Conservation (phyloP, 106 monocot species). For the Hemerocallis citrina region DNA sequence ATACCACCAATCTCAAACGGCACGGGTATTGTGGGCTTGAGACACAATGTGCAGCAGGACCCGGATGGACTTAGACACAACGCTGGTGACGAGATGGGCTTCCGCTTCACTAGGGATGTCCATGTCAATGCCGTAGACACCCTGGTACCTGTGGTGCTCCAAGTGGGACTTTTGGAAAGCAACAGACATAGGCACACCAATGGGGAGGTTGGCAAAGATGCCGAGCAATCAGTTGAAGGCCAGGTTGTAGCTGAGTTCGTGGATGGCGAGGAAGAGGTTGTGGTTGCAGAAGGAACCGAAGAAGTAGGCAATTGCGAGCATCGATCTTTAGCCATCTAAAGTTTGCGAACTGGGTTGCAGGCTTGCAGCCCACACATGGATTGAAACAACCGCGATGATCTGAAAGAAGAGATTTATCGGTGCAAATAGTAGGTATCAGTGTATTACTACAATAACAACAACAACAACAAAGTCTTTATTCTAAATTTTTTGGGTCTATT, state of each 20-base stretch:
- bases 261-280: slow-evolving; percentile 86
- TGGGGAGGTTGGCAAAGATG: slow-evolving; percentile 81
- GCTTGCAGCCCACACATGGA: slow-evolving; percentile 71
- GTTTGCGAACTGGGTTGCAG: slow-evolving; percentile 33
- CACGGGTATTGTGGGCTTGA: slow-evolving; percentile 70
- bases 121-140: slow-evolving; percentile 81
- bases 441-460: neutral
- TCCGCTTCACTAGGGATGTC: slow-evolving; percentile 56
- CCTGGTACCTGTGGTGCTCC: slow-evolving; percentile 82
- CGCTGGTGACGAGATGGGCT: slow-evolving; percentile 30
- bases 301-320: slow-evolving; percentile 58
- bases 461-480: neutral
- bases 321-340: slow-evolving; percentile 61
- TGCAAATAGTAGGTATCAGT: neutral
- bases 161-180: slow-evolving; percentile 89
- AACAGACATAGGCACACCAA: slow-evolving; percentile 80
- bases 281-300: slow-evolving; percentile 83
- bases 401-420: slow-evolving; percentile 9
- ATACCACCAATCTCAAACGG: slow-evolving; percentile 57
- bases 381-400: slow-evolving; percentile 48
- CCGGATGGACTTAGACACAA: slow-evolving; percentile 50
- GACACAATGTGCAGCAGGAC: slow-evolving; percentile 60
- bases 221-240: slow-evolving; percentile 81
- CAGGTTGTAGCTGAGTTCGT: slow-evolving; percentile 83
- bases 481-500: neutral